These are phyloP conservation scores for Pharus latifolius DNA, from an alignment of 176 grass and related monocot species.

Conservation along the genomic window DNA sequence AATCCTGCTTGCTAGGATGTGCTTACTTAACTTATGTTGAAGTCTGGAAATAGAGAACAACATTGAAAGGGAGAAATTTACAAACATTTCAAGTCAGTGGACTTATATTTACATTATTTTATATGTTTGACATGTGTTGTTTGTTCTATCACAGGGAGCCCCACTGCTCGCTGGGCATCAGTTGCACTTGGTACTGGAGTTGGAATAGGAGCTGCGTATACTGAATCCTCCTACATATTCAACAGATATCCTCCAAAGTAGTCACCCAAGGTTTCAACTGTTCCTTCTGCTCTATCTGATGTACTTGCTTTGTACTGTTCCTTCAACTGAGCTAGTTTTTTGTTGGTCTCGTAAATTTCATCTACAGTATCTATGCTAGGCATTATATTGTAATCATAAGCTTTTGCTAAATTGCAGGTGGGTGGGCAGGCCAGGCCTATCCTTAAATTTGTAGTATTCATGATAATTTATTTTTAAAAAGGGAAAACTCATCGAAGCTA, in stretches of 20 bases:
- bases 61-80: not conserved
- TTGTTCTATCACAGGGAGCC: conserved; percentile 51
- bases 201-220: conserved; percentile 85
- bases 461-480: too few species aligned
- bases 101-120: not conserved
- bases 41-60: not conserved
- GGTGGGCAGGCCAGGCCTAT: not conserved
- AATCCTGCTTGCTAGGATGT: not conserved
- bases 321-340: not conserved
- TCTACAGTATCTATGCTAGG: not conserved
- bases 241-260: conserved; percentile 66
- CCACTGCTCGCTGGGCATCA: conserved; percentile 78
- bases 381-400: not conserved
- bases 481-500: too few species aligned
- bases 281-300: conserved; percentile 26
- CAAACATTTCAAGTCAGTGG: not conserved
- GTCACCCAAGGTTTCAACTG: conserved; percentile 37
- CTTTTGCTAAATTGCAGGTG: not conserved
- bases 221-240: conserved; percentile 81
- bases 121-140: conserved; percentile 10
- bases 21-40: not conserved
- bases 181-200: conserved; percentile 84
- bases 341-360: not conserved
- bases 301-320: conserved; percentile 27
- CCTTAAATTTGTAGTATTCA: not conserved